Conservation (phyloP, 352 stramenopile species). For the Globisporangium viniferum region DNA sequence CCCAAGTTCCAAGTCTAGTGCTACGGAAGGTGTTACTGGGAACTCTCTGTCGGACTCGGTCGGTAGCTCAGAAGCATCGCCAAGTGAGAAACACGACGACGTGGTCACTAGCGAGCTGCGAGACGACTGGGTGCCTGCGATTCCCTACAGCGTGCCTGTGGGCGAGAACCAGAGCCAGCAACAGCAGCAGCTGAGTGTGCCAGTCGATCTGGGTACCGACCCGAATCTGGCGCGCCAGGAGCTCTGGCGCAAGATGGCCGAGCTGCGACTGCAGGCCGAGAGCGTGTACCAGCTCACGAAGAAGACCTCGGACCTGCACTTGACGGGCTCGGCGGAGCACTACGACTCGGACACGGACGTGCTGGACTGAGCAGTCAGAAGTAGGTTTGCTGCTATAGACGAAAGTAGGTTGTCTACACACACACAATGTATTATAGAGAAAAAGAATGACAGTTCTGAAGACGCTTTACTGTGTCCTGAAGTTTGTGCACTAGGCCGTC, state of each 20-base stretch:
- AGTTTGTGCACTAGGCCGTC: too few relatives aligned
- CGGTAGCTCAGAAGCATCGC: neutral
- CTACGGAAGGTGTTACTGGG: neutral
- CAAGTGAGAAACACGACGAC: neutral
- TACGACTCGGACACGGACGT: constrained; percentile 12
- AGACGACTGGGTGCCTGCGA: constrained; percentile 2
- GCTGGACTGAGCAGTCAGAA: neutral
- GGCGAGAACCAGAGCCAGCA: neutral
- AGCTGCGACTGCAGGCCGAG: constrained; percentile 50
- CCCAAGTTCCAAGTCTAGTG: neutral
- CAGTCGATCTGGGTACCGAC: neutral
- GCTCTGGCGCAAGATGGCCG: constrained; percentile 49
- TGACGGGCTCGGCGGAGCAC: neutral
- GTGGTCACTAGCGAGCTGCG: neutral
- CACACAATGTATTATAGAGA: too few relatives aligned
- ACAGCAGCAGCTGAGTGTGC: neutral
- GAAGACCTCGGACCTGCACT: constrained; percentile 21
- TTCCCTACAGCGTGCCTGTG: neutral
- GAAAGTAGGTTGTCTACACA: neutral
- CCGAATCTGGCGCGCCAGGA: constrained; percentile 17
- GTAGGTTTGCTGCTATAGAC: neutral
- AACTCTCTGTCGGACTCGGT: neutral
- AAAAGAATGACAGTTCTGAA: too few relatives aligned
- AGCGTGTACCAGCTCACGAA: constrained; percentile 56
- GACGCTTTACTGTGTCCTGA: too few relatives aligned